Percentiles rank a stretch among this genome's conserved stretches.
Evolutionary conservation across 129 eudicot genomes (phyloP).

Genomic region (Helianthus tuberosus): DNA sequence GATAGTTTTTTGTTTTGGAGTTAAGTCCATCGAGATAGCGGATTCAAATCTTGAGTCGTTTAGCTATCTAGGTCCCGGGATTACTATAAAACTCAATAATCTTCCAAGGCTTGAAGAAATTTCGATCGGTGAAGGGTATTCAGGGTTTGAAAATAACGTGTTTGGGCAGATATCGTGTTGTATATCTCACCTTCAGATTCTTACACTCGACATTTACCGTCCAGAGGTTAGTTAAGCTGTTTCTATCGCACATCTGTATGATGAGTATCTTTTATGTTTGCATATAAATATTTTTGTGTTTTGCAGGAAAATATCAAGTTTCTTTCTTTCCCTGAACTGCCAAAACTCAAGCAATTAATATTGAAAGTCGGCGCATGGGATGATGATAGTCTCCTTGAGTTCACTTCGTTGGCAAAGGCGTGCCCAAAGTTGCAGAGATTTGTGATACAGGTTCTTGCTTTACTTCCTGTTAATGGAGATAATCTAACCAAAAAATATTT

Average conservation of each 20-base stretch:
- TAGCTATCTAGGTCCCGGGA: slow-evolving; percentile 52
- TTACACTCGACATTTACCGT: slow-evolving; percentile 56
- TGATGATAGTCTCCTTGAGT: slow-evolving; percentile 56
- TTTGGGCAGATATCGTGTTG: slow-evolving; percentile 59
- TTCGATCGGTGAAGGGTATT: slow-evolving; percentile 50
- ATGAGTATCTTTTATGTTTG: slow-evolving; percentile 9
- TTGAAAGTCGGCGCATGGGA: slow-evolving; percentile 58
- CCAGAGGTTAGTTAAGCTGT: slow-evolving; percentile 45
- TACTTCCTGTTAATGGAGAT: neutral
- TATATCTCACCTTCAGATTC: slow-evolving; percentile 51
- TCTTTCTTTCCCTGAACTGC: slow-evolving; percentile 46
- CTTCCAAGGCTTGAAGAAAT: slow-evolving; percentile 60
- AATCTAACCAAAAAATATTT: neutral
- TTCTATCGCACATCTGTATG: neutral
- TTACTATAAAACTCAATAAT: slow-evolving; percentile 38
- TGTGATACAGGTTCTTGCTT: slow-evolving; percentile 50
- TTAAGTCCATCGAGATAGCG: slow-evolving; percentile 45
- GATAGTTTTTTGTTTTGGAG: slow-evolving; percentile 44
- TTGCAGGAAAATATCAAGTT: slow-evolving; percentile 47
- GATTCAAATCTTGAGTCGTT: slow-evolving; percentile 48
- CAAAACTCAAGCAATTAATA: slow-evolving; percentile 52
- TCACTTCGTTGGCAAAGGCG: slow-evolving; percentile 49
- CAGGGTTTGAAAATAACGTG: slow-evolving; percentile 58
- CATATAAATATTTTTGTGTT: neutral
- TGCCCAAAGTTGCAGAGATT: slow-evolving; percentile 56